Evolutionary conservation across 768 basidiomycete genomes (phyloP).

Genomic region (Lactifluus piperatus): DNA sequence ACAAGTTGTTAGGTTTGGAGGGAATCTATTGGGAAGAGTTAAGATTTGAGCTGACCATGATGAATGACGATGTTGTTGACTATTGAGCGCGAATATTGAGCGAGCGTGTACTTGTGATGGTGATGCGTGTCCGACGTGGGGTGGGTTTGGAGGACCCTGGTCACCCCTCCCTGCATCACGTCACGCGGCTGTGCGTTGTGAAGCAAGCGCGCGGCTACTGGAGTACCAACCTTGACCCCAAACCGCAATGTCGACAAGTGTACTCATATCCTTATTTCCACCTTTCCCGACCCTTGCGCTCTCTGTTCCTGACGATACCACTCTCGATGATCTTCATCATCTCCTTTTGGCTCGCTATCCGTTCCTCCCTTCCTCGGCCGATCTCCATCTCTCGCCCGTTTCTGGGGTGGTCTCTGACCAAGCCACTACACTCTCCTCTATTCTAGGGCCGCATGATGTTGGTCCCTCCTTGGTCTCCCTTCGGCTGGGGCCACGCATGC

Average conservation of each 20-base stretch:
- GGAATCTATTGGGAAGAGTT: background rate
- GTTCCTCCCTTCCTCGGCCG: constrained; percentile 34
- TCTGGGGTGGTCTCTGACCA: constrained; percentile 27
- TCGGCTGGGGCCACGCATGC: constrained; percentile 62
- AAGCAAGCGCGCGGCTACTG: too few relatives aligned
- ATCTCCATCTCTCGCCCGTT: constrained; percentile 36
- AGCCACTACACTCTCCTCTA: constrained; percentile 30
- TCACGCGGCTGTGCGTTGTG: too few relatives aligned
- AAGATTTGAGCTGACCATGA: background rate
- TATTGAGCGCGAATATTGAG: too few relatives aligned
- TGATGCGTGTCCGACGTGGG: background rate
- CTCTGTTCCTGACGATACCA: constrained; percentile 33
- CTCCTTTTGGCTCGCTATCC: constrained; percentile 41
- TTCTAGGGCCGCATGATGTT: constrained; percentile 25
- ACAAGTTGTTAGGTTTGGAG: background rate
- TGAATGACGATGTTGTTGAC: background rate
- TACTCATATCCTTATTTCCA: constrained; percentile 52
- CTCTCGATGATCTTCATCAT: constrained; percentile 34
- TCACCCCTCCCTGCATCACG: background rate
- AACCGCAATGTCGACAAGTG: constrained; percentile 30
- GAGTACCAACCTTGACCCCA: background rate
- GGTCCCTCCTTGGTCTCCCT: constrained; percentile 45
- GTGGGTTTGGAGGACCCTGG: background rate
- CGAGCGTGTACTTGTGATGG: background rate
- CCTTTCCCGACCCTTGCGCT: constrained; percentile 52